phyloP scores from a whole-genome alignment of 257 asterid genomes.

The Fraxinus anomala region DNA sequence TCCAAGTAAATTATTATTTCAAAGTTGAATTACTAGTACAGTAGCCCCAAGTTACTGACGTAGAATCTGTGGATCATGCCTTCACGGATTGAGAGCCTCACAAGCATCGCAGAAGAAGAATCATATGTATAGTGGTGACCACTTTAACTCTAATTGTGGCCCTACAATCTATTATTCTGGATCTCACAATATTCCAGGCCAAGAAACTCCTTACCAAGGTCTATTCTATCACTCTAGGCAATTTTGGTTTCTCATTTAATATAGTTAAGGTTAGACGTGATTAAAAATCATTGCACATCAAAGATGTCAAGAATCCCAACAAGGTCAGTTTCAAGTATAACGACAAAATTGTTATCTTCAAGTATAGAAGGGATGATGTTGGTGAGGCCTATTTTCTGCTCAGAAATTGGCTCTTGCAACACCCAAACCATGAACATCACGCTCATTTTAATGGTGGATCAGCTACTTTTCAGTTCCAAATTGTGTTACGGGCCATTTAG shows the following conservation, averaged over 20 bases:
- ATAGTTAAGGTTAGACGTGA: not conserved
- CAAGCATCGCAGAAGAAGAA: constrained; percentile 25
- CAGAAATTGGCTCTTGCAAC: constrained; percentile 58
- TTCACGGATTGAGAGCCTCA: too few species aligned
- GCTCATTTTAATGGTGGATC: constrained; percentile 68
- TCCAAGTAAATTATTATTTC: too few species aligned
- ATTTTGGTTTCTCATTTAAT: constrained; percentile 48
- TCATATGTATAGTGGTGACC: constrained; percentile 41
- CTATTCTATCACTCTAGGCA: constrained; percentile 43
- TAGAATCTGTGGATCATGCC: too few species aligned
- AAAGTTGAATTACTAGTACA: too few species aligned
- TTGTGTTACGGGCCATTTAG: constrained; percentile 7
- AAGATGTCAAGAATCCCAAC: constrained; percentile 64
- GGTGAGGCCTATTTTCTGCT: constrained; percentile 70
- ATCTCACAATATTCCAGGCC: constrained; percentile 75
- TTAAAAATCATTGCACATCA: not conserved
- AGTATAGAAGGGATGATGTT: constrained; percentile 55
- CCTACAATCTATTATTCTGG: constrained; percentile 53
- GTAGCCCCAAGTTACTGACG: too few species aligned
- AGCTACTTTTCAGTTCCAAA: constrained; percentile 49
- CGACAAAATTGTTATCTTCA: constrained; percentile 45
- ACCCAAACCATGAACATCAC: constrained; percentile 55
- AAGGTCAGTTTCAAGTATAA: constrained; percentile 62
- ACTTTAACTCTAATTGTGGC: constrained; percentile 37
- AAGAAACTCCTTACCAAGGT: constrained; percentile 56